These are phyloP conservation scores for Sisymbrium irio DNA, from an alignment of 345 rosid species.

Conservation along the genomic window DNA sequence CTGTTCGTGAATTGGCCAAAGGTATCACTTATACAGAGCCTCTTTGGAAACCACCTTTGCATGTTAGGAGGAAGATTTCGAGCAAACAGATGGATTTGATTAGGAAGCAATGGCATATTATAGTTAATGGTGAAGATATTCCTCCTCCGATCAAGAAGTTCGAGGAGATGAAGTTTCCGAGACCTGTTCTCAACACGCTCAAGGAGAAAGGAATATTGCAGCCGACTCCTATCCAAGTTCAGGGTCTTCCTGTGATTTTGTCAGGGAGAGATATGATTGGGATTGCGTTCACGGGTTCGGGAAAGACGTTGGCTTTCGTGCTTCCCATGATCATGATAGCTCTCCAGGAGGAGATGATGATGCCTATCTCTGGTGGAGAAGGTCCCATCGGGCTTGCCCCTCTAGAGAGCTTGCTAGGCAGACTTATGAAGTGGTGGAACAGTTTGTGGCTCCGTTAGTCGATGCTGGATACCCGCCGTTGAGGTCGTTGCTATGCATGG, in stretches of 20 bases:
- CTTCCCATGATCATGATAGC: constrained; percentile 93
- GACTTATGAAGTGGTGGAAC: constrained; percentile 84
- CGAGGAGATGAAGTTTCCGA: constrained; percentile 83
- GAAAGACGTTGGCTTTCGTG: constrained; percentile 84
- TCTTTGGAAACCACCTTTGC: constrained; percentile 80
- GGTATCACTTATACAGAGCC: constrained; percentile 86
- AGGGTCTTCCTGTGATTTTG: constrained; percentile 86
- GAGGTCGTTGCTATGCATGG: constrained; percentile 80
- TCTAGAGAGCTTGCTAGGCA: constrained; percentile 92
- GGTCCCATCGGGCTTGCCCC: constrained; percentile 90
- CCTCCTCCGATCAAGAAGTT: constrained; percentile 83
- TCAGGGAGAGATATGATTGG: constrained; percentile 92
- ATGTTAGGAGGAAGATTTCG: constrained; percentile 53
- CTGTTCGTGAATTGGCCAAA: constrained; percentile 86
- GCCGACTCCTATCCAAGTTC: constrained; percentile 94
- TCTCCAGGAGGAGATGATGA: constrained; percentile 86
- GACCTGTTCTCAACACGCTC: constrained; percentile 56
- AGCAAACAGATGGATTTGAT: constrained; percentile 57
- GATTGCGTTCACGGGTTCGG: constrained; percentile 90
- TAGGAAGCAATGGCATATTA: constrained; percentile 89
- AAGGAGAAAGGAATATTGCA: constrained; percentile 87
- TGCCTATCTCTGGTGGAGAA: constrained; percentile 81
- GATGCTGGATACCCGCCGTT: constrained; percentile 66
- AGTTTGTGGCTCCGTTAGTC: constrained; percentile 61
- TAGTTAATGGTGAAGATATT: constrained; percentile 82